Percentiles rank a stretch among this genome's conserved stretches.
These are phyloP conservation scores for Anthoceros angustus DNA, from an alignment of 225 moss, liverwort and hornwort genomes.

Conservation along the genomic window DNA sequence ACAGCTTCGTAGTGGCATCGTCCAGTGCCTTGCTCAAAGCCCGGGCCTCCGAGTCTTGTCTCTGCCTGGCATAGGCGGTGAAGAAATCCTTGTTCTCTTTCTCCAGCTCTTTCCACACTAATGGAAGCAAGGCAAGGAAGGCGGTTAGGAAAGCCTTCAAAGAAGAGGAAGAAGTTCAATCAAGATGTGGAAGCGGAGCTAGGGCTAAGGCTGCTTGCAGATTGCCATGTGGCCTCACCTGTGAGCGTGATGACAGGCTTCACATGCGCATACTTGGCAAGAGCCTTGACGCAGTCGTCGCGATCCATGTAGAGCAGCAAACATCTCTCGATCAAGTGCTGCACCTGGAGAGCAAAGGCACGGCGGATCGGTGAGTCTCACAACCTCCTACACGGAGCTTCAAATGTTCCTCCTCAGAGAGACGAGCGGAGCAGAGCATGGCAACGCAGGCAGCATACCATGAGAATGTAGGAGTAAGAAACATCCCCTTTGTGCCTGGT, in stretches of 20 bases:
- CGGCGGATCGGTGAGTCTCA: not conserved
- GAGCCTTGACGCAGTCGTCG: conserved; percentile 26
- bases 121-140: not conserved
- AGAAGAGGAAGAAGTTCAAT: not conserved
- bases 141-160: not conserved
- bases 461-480: conserved; percentile 30
- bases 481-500: not conserved
- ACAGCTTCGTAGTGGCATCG: conserved; percentile 23
- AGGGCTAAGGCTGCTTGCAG: not conserved
- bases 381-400: not conserved
- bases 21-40: conserved; percentile 21
- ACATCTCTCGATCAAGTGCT: conserved; percentile 31
- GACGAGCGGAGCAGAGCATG: too few species aligned
- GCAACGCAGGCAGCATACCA: conserved; percentile 10
- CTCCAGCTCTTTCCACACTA: conserved; percentile 39
- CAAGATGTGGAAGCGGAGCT: too few species aligned
- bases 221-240: conserved; percentile 7
- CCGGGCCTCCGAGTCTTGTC: conserved; percentile 11
- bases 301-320: conserved; percentile 24
- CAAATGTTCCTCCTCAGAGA: too few species aligned
- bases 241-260: conserved; percentile 31
- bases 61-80: conserved; percentile 18
- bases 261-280: conserved; percentile 30
- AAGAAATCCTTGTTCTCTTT: conserved; percentile 37
- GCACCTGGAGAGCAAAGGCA: conserved; percentile 14